Base-by-base conservation (phyloP, 768 basidiomycete genomes). In the Crassisporium funariophilum region DNA sequence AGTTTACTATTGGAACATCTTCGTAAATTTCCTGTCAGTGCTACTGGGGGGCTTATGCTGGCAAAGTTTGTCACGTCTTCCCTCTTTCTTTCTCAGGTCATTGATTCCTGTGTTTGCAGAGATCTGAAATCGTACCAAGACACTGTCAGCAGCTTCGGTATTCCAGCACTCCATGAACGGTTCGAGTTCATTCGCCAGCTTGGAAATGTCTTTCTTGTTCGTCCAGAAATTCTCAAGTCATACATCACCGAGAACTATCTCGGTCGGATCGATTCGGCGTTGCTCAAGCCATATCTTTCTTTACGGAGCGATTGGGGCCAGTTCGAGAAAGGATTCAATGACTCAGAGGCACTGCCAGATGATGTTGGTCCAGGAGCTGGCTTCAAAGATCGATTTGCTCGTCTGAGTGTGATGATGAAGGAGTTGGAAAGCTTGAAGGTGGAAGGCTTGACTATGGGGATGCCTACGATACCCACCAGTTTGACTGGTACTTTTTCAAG, bases 151-250 rank as follows among this genome's bases (percentile, higher is more conserved):
- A 82, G 79, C n/a, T 98, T 95, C 70, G 76, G 78, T 22, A 84
- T 97, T 34, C 82, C 91, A 9, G 77, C 88, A 5, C 76, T 99
- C 6, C 82, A 86, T 54, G 95, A 98, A 64, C 92, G 95, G 17
- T 99, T 95, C 71, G 97, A 98, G 63, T 98, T 98, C 72, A 86
- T 98, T 52, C 87, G 95, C 31, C 95, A 98, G 66, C 83, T 99
- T 4, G 97, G 95, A 55, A 95, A 98, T 60, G 79, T 95, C 53
- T 99, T 98, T 78, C 87, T 98, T 53, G 90, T 99, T 39, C 91
- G 87, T 44, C 95, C 95, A 5, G 94, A 98, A 53, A 91, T 95
- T 47, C 79, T 99, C 54, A 91, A 88, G 56, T 91, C 94, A 4
- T 98, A 97, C 71, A 93, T 98, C 65, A 90, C 87, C 8, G 95